Percentiles rank a stretch among this genome's conserved stretches.
These are phyloP conservation scores for Stenocarpella maydis DNA, from an alignment of 2,329 filamentous ascomycete species.

Conservation along the genomic window DNA sequence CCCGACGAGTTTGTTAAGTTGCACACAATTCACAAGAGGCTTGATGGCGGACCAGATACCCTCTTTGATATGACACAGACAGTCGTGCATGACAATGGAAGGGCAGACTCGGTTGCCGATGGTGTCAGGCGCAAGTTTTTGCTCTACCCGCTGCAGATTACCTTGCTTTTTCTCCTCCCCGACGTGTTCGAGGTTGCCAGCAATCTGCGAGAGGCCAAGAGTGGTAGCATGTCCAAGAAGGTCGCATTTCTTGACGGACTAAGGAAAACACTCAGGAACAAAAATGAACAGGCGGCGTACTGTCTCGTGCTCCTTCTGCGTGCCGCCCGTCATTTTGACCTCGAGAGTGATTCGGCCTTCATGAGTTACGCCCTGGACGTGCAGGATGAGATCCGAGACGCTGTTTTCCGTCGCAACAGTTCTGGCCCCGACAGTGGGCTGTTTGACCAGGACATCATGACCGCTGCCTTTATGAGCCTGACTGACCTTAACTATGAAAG, in stretches of 20 bases:
- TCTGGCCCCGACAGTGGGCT: constrained; percentile 55
- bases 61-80: constrained; percentile 75
- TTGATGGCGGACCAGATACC: constrained; percentile 72
- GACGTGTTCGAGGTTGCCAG: constrained; percentile 76
- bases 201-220: constrained; percentile 71
- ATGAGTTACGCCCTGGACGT: constrained; percentile 75
- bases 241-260: constrained; percentile 70
- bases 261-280: constrained; percentile 68
- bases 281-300: constrained; percentile 72
- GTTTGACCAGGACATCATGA: constrained; percentile 72
- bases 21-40: constrained; percentile 65
- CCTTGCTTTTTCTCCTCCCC: constrained; percentile 69
- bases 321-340: constrained; percentile 69
- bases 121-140: constrained; percentile 62
- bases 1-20: constrained; percentile 71
- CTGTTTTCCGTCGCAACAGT: constrained; percentile 65
- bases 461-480: constrained; percentile 71
- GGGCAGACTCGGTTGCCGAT: constrained; percentile 51
- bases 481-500: constrained; percentile 68
- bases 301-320: constrained; percentile 70
- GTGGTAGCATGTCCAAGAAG: constrained; percentile 69
- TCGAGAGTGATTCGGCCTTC: constrained; percentile 68
- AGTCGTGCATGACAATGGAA: constrained; percentile 44
- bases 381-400: constrained; percentile 72
- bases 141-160: constrained; percentile 69